Percentiles rank a stretch among this genome's conserved stretches.
Conservation (phyloP, 1,139 yeast genomes). For the Diutina rugosa region DNA sequence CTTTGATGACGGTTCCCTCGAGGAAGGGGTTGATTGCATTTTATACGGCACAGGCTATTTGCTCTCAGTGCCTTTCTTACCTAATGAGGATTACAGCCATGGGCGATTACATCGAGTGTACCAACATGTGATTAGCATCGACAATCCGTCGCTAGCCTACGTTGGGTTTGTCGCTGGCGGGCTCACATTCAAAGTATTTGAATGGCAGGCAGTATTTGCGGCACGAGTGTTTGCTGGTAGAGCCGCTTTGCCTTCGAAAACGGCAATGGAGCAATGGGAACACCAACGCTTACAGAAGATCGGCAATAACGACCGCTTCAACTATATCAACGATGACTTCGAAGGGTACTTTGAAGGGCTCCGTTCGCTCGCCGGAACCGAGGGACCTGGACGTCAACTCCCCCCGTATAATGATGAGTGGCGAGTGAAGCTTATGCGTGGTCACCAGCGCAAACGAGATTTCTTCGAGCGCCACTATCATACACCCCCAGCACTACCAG, state of each 20-base stretch:
- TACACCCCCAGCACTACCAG: neutral
- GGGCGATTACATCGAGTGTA: neutral
- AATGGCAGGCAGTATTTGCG: constrained; percentile 1
- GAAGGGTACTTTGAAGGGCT: neutral
- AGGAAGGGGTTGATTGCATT: neutral
- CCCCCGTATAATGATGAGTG: neutral
- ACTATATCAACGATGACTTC: neutral
- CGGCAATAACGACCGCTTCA: neutral
- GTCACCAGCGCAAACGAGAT: neutral
- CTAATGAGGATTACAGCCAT: neutral
- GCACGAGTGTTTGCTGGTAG: constrained; percentile 1
- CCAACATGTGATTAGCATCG: constrained; percentile 1
- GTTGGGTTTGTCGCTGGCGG: constrained; percentile 1
- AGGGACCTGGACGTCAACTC: neutral
- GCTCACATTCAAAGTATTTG: neutral
- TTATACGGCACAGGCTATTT: neutral
- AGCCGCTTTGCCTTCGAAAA: neutral
- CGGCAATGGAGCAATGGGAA: neutral
- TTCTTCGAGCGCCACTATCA: neutral
- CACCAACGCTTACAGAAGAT: neutral
- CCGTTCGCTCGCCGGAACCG: neutral
- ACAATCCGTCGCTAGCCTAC: neutral
- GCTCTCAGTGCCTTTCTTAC: neutral
- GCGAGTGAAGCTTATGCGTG: neutral
- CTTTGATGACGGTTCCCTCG: neutral